These are phyloP conservation scores for Mucor piriformis DNA, from an alignment of 371 early-diverging fungal species.

Conservation along the genomic window DNA sequence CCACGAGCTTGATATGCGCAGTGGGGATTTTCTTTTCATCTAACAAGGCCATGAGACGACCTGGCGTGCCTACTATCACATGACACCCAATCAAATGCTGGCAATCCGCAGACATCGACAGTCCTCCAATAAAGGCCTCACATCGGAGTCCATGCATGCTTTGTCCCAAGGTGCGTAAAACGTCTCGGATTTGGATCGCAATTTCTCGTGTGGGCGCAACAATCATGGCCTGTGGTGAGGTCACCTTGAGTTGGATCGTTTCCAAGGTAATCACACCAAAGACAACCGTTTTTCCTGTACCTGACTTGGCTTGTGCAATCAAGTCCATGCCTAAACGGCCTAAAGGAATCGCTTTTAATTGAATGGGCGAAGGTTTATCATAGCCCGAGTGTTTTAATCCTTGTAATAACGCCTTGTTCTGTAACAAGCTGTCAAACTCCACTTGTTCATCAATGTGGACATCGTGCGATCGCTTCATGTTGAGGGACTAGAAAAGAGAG, in stretches of 20 bases:
- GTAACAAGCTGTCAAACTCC: slow-evolving; percentile 57
- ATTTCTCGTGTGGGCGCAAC: slow-evolving; percentile 93
- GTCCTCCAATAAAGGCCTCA: slow-evolving; percentile 89
- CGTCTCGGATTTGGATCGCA: slow-evolving; percentile 87
- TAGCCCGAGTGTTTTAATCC: slow-evolving; percentile 62
- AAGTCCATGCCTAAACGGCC: slow-evolving; percentile 82
- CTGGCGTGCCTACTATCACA: slow-evolving; percentile 93
- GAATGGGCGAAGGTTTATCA: slow-evolving; percentile 82
- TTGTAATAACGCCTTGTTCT: slow-evolving; percentile 49
- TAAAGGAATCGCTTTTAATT: slow-evolving; percentile 85
- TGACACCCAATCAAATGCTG: slow-evolving; percentile 67
- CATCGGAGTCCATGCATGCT: slow-evolving; percentile 63
- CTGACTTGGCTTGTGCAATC: slow-evolving; percentile 94
- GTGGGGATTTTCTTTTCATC: slow-evolving; percentile 63
- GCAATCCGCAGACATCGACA: slow-evolving; percentile 70
- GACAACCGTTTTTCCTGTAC: slow-evolving; percentile 97
- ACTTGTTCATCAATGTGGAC: slow-evolving; percentile 64
- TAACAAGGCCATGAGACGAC: slow-evolving; percentile 83
- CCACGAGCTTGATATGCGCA: slow-evolving; percentile 74
- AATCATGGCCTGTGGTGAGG: slow-evolving; percentile 64
- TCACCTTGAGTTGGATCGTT: slow-evolving; percentile 51
- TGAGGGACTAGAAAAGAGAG: not conserved
- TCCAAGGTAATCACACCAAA: slow-evolving; percentile 93
- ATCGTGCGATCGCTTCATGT: slow-evolving; percentile 51
- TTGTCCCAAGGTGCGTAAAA: slow-evolving; percentile 55